A percentile compares a stretch with the other conserved stretches of the same genome.
These are phyloP conservation scores for Panaeolus cyanescens DNA, from an alignment of 768 basidiomycete genomes.

Conservation along the genomic window DNA sequence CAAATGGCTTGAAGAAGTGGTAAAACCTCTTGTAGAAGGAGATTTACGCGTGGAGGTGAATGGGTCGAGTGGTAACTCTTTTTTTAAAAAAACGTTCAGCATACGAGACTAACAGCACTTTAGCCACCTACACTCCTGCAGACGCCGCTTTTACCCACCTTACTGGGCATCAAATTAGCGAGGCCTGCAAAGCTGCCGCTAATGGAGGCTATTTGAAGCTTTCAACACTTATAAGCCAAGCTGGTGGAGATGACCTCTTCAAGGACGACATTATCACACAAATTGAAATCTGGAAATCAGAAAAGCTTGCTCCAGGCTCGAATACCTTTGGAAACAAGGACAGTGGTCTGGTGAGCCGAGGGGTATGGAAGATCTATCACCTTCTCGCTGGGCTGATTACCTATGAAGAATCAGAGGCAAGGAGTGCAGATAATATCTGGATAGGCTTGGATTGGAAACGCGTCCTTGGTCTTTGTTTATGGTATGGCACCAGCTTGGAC, in stretches of 20 bases:
- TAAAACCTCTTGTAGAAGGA: conserved; percentile 69
- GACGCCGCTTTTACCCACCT: conserved; percentile 75
- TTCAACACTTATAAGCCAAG: conserved; percentile 87
- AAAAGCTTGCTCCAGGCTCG: conserved; percentile 46
- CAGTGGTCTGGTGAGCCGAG: conserved; percentile 47
- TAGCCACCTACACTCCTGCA: conserved; percentile 39
- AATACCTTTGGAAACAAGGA: conserved; percentile 16
- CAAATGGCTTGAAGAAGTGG: conserved; percentile 79
- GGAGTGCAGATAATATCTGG: conserved; percentile 48
- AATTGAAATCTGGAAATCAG: conserved; percentile 79
- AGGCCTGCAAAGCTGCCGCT: conserved; percentile 74
- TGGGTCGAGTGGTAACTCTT: conserved; percentile 26
- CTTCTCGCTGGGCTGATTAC: conserved; percentile 75
- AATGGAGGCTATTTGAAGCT: conserved; percentile 81
- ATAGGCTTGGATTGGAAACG: conserved; percentile 92
- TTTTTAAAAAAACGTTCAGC: background rate
- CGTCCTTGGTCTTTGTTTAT: conserved; percentile 85
- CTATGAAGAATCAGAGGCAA: conserved; percentile 54
- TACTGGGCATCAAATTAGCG: conserved; percentile 86
- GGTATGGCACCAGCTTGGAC: conserved; percentile 80
- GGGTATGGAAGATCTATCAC: conserved; percentile 79
- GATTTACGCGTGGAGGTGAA: conserved; percentile 49
- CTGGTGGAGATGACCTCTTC: conserved; percentile 76
- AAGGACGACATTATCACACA: conserved; percentile 74
- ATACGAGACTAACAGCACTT: background rate